A percentile compares a stretch with the other conserved stretches of the same genome.
phyloP scores from a whole-genome alignment of 495 filamentous ascomycete genomes.

The Talaromyces stipitatus region DNA sequence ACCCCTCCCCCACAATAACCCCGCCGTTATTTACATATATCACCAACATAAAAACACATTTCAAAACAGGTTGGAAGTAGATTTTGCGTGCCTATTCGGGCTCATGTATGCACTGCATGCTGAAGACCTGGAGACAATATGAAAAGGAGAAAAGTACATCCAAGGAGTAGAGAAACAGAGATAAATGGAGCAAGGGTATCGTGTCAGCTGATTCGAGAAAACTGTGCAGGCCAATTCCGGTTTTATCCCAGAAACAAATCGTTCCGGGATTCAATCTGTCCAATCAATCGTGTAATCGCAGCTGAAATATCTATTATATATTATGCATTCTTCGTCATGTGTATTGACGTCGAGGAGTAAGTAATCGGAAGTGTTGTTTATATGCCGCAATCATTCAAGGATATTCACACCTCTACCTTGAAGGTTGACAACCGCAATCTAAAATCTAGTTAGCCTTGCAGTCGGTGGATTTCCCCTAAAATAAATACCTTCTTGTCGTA shows the following conservation, averaged over 20 bases:
- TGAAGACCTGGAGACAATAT: not conserved
- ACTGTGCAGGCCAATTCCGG: not conserved
- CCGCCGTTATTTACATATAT: not conserved
- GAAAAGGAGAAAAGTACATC: not conserved
- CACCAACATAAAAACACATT: not conserved
- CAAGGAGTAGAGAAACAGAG: not conserved
- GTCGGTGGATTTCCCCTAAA: not conserved
- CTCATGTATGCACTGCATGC: not conserved
- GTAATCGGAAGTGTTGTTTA: not conserved
- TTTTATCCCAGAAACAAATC: not conserved
- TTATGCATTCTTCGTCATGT: not conserved
- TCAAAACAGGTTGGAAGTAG: not conserved
- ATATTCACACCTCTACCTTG: constrained; percentile 17
- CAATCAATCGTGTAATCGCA: not conserved
- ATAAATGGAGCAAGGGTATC: not conserved
- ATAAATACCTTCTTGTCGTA: constrained; percentile 57
- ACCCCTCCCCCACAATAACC: not conserved
- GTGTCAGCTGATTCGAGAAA: not conserved
- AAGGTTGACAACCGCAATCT: constrained; percentile 40
- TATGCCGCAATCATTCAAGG: not conserved
- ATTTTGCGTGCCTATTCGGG: not conserved
- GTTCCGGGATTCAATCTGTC: not conserved
- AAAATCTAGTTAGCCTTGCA: constrained; percentile 7
- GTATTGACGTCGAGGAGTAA: not conserved
- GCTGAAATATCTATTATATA: not conserved